Evolutionary conservation across 345 rosid genomes (phyloP), one percentile per base, ranked within the genome.

Genomic region (Clausena lansium): DNA sequence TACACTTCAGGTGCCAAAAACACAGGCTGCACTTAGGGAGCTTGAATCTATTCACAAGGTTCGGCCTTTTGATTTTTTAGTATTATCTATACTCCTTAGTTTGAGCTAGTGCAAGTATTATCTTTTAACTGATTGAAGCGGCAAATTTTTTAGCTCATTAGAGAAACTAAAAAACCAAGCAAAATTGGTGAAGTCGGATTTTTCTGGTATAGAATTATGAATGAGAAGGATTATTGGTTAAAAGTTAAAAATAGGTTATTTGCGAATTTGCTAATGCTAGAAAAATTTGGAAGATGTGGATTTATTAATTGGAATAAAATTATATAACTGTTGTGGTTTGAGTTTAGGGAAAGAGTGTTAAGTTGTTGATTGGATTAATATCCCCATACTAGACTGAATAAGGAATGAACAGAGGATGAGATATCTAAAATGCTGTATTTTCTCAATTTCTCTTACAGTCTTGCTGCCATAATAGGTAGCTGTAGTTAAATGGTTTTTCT

Each of bases 41-140:
- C 98, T 93, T 64, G 99, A 95, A 85, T 95, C 99, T 54, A 81
- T 95, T 85, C 94, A 95, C 88, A 95, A 93, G 98, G 98, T 95
- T 73, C 73, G 84, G 63, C 33, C 11, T 19, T 70, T 74, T 60
- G 2, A 2, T 19, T 52, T 52, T 52, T 20, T 59, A 30, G 32
- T 36, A 4, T 58, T 24, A 30, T 15, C 20, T 36, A 54, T 32
- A 19, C 65, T 70, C 39, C 64, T 57, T 35, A 45, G 64, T 25
- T 30, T 45, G 61, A 55, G 72, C 30, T 55, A 58, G 39, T 47
- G 39, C 38, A 24, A 63, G 17, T 3, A n/a, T 38, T 39, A 3
- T 1, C 45, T 36, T 13, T 38, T 4, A 39, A 38, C 9, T 5
- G 17, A 10, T 67, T 10, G 13, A 67, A 22, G 47, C 39, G 32